phyloP scores from a whole-genome alignment of 2,329 filamentous ascomycete species.

The Blastomyces silverae region DNA sequence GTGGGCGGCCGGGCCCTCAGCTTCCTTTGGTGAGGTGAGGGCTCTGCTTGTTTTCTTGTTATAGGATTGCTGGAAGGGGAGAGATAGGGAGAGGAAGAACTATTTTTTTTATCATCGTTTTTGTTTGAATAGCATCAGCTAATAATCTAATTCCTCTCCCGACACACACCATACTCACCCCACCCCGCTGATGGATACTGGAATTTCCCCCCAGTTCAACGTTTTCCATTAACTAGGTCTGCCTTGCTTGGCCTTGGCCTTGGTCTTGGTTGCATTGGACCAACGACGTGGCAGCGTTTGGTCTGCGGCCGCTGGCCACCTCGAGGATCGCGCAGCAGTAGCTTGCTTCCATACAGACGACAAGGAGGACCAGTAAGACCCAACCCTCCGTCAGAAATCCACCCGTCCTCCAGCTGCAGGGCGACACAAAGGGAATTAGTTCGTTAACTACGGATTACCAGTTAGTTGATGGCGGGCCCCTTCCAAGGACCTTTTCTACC shows the following conservation, averaged over 20 bases:
- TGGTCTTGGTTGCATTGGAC: slow-evolving; percentile 14
- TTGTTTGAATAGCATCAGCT: too few relatives aligned
- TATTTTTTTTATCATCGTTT: not conserved
- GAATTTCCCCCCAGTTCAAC: too few relatives aligned
- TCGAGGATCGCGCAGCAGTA: not conserved
- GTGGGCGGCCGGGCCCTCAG: too few relatives aligned
- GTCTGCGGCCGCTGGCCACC: not conserved
- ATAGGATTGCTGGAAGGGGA: not conserved
- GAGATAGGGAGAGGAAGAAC: not conserved
- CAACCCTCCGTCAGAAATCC: not conserved
- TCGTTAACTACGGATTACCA: too few relatives aligned
- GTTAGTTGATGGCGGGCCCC: too few relatives aligned
- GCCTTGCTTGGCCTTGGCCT: not conserved
- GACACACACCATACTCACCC: too few relatives aligned
- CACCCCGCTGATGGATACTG: too few relatives aligned
- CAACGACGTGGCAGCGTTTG: slow-evolving; percentile 23
- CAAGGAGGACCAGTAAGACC: too few relatives aligned
- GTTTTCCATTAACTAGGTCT: too few relatives aligned
- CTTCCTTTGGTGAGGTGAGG: too few relatives aligned
- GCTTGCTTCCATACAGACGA: not conserved
- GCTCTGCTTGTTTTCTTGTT: not conserved
- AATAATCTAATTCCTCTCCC: too few relatives aligned
- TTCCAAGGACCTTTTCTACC: too few relatives aligned
- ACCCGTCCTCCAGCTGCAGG: slow-evolving; percentile 12
- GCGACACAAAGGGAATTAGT: slow-evolving; percentile 17